Evolutionary conservation across 1,284 basidiomycete genomes (phyloP), one percentile per base, ranked within the genome.

Genomic region (Mycena sp.): DNA sequence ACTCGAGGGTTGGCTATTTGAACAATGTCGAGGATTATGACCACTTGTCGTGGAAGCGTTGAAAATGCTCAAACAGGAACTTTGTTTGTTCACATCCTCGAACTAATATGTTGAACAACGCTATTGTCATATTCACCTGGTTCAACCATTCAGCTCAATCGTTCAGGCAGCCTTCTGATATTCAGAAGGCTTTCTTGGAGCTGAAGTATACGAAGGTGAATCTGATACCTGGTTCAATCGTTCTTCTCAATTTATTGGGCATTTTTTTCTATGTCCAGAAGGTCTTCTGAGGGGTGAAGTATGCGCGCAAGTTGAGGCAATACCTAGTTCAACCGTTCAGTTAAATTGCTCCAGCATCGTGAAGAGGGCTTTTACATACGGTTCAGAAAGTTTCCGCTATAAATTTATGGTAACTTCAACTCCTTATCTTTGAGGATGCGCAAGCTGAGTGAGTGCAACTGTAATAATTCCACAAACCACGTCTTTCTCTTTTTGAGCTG

Each of bases 381-480:
- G 44, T 46, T 46, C 46, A 49, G 30, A 49, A 49, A 49, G 46
- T 49, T 49, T 49, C 46, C 29, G 29, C 6, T 49, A 23, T 35
- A 49, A 49, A 49, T 49, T 49, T 49, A 35, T 35, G 29, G 30
- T 35, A 49, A 49, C 23, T 35, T 49, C 46, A 49, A 49, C 46
- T 49, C 46, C 46, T 49, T 35, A 21, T 46, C n/a, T 35, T 35
- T 49, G 28, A 49, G 46, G 46, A 49, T 49, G 29, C 46, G 19
- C 46, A 49, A 49, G n/a, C 46, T 49, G 46, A 49, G 45, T 29
- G 28, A 46, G 26, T 50, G 48, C 25, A 50, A 50, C 48, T 50
- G 48, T 19, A 46, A 46, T 46, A 46, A 46, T 46, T 29, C 28
- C 45, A 46, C 17, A 46, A 28, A 29, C 28, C 28, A 29, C 17